Evolutionary conservation across 192 early-diverging fungal genomes (phyloP).

Genomic region (Anaeromyces robustus): DNA sequence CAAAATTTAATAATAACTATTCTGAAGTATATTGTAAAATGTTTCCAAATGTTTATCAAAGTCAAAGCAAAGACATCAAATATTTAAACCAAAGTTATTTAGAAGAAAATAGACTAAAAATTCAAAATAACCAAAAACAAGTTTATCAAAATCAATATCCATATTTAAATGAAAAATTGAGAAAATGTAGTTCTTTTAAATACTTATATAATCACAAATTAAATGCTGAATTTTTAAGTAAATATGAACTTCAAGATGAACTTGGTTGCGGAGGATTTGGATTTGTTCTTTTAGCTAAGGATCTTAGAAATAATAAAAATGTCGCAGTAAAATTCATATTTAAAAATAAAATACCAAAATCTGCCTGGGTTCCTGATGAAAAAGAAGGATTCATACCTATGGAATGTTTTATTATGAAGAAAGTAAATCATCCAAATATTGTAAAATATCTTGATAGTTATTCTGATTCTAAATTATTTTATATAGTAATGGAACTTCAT

Average conservation of each 20-base stretch:
- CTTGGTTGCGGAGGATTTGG: neutral
- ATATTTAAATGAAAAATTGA: neutral
- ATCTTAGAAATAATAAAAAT: neutral
- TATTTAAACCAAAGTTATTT: neutral
- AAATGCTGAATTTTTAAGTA: neutral
- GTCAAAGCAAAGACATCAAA: neutral
- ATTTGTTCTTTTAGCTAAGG: neutral
- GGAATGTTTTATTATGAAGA: neutral
- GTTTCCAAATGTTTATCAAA: neutral
- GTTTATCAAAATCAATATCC: neutral
- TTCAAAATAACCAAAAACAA: no score
- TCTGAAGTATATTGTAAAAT: neutral
- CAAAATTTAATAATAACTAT: neutral
- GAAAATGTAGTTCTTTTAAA: neutral
- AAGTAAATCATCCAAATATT: neutral
- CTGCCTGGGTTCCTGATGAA: neutral
- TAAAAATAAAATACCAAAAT: neutral
- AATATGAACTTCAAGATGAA: neutral
- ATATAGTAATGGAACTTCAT: neutral
- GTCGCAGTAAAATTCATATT: neutral
- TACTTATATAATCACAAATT: neutral
- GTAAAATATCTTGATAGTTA: neutral
- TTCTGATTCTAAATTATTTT: neutral
- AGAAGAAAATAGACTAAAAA: neutral
- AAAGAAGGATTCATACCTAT: neutral